Evolutionary conservation across 2,329 filamentous ascomycete species (phyloP).

Genomic region (Aspergillus calidoustus): DNA sequence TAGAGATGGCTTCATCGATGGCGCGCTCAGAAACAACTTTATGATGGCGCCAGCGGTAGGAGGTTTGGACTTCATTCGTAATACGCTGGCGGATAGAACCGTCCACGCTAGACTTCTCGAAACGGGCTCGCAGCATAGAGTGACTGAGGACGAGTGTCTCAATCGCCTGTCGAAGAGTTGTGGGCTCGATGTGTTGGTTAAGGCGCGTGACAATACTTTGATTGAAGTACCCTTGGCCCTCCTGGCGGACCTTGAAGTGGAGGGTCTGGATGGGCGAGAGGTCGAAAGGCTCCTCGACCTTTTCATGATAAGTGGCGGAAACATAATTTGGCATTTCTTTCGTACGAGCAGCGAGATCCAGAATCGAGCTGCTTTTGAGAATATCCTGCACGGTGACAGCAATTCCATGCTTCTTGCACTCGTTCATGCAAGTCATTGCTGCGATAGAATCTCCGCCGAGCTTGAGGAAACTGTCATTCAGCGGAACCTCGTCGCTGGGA

Average conservation of each 20-base stretch:
- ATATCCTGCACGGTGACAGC: slow-evolving; percentile 54
- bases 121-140: slow-evolving; percentile 45
- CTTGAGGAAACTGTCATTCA: slow-evolving; percentile 48
- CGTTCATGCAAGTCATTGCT: slow-evolving; percentile 54
- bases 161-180: slow-evolving; percentile 32
- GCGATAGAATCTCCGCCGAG: slow-evolving; percentile 56
- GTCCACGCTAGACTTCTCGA: slow-evolving; percentile 26
- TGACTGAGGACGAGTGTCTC: slow-evolving; percentile 38
- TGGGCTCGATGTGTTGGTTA: slow-evolving; percentile 30
- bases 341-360: slow-evolving; percentile 37
- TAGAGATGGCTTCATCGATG: slow-evolving; percentile 21
- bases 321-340: slow-evolving; percentile 29
- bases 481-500: slow-evolving; percentile 34
- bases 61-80: slow-evolving; percentile 33
- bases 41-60: slow-evolving; percentile 31
- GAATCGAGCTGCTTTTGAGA: slow-evolving; percentile 52
- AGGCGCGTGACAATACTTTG: slow-evolving; percentile 44
- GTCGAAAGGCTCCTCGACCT: slow-evolving; percentile 35
- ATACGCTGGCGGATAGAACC: slow-evolving; percentile 34
- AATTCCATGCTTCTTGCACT: slow-evolving; percentile 52
- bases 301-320: slow-evolving; percentile 40
- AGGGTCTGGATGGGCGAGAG: slow-evolving; percentile 44
- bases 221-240: slow-evolving; percentile 44
- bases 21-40: slow-evolving; percentile 30
- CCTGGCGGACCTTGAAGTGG: slow-evolving; percentile 40